A percentile compares a stretch with the other conserved stretches of the same genome.
These are phyloP conservation scores for Spongispora temasekensis DNA, from an alignment of 1,284 basidiomycete species.

Conservation along the genomic window DNA sequence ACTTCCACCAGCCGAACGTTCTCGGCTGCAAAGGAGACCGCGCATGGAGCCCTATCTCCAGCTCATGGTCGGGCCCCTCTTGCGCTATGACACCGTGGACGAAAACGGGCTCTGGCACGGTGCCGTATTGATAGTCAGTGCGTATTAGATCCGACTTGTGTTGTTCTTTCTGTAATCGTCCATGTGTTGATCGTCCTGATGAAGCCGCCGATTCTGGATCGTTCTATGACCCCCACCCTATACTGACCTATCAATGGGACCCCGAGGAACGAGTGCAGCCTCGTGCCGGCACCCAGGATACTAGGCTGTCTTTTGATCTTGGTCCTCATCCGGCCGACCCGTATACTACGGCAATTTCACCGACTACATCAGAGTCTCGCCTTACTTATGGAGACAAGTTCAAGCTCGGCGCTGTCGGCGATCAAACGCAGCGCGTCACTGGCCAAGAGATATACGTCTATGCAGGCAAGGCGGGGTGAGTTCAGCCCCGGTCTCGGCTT, in stretches of 20 bases:
- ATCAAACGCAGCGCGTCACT: conserved; percentile 45
- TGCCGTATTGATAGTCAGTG: conserved; percentile 82
- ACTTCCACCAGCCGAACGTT: conserved; percentile 65
- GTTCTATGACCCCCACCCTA: conserved; percentile 75
- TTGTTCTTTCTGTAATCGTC: too few species aligned
- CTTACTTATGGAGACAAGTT: conserved; percentile 16
- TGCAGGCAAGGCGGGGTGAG: conserved; percentile 63
- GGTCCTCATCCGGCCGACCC: conserved; percentile 75
- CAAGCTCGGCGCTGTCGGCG: conserved; percentile 15
- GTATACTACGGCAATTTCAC: conserved; percentile 42
- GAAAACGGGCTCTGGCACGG: conserved; percentile 81
- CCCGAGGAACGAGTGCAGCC: conserved; percentile 41
- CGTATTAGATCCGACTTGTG: too few species aligned
- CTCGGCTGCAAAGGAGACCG: conserved; percentile 53
- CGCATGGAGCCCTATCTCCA: conserved; percentile 73
- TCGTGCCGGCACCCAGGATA: conserved; percentile 14
- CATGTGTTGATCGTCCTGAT: conserved; percentile 7
- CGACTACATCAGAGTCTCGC: conserved; percentile 9
- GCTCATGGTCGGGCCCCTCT: conserved; percentile 85
- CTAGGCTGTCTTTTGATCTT: conserved; percentile 50
- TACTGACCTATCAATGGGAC: conserved; percentile 79
- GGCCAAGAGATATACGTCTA: conserved; percentile 86
- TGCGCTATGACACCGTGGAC: conserved; percentile 90
- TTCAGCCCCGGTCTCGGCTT: not conserved
- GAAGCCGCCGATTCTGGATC: conserved; percentile 77